Evolutionary conservation across 345 rosid genomes (phyloP).

Genomic region (Firmiana major): DNA sequence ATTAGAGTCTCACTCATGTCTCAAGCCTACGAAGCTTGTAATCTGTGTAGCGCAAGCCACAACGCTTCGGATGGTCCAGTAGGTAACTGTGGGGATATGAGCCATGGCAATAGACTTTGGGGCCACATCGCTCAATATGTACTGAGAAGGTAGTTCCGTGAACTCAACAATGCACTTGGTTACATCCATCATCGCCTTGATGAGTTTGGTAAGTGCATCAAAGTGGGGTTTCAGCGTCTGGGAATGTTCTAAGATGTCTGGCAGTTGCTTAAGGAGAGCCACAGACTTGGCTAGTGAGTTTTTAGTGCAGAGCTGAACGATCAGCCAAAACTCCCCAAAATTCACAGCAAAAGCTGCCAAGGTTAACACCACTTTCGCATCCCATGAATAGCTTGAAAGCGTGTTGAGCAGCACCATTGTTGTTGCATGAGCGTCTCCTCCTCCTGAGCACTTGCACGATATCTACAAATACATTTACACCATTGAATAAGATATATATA

Average conservation of each 20-base stretch:
- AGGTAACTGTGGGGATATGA: constrained; percentile 70
- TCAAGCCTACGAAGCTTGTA: constrained; percentile 51
- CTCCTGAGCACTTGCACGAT: constrained; percentile 48
- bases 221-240: constrained; percentile 27
- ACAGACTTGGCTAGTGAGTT: constrained; percentile 39
- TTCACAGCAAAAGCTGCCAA: constrained; percentile 46
- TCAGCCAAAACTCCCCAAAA: constrained; percentile 45
- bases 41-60: constrained; percentile 70
- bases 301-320: constrained; percentile 25
- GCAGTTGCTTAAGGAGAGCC: constrained; percentile 45
- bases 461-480: constrained; percentile 23
- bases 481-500: not conserved
- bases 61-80: constrained; percentile 76
- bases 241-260: constrained; percentile 29
- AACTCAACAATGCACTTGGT: constrained; percentile 54
- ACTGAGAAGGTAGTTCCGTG: constrained; percentile 54
- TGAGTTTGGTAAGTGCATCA: constrained; percentile 43
- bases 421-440: constrained; percentile 41
- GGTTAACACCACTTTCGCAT: constrained; percentile 43
- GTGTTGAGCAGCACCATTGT: constrained; percentile 36
- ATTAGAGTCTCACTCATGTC: constrained; percentile 50
- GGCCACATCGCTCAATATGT: constrained; percentile 40
- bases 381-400: constrained; percentile 43
- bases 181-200: constrained; percentile 44
- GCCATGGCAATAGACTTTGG: constrained; percentile 38